Evolutionary conservation across 1,284 basidiomycete species (phyloP).

Genomic region (Exsudoporus floridanus): DNA sequence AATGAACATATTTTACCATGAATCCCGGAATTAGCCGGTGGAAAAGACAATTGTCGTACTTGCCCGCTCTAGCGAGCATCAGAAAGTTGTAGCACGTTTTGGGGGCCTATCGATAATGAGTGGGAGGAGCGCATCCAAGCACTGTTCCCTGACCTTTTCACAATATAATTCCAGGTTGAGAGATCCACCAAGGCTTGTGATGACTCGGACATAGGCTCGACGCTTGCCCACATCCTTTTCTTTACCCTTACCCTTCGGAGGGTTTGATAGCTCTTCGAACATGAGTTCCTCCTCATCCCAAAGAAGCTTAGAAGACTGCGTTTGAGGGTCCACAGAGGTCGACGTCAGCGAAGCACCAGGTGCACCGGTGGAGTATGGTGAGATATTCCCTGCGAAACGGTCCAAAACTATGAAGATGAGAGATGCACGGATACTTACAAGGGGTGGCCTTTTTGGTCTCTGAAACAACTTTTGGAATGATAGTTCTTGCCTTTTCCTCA

Average conservation of each 20-base stretch:
- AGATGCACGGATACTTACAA: slow-evolving; percentile 46
- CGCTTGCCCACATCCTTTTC: slow-evolving; percentile 90
- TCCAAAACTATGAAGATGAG: slow-evolving; percentile 7
- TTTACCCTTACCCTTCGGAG: slow-evolving; percentile 78
- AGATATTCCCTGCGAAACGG: slow-evolving; percentile 73
- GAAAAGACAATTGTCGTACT: slow-evolving; percentile 88
- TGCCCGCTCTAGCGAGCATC: slow-evolving; percentile 84
- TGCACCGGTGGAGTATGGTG: slow-evolving; percentile 87
- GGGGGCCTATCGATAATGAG: slow-evolving; percentile 62
- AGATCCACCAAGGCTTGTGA: slow-evolving; percentile 84
- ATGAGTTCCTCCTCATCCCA: slow-evolving; percentile 95
- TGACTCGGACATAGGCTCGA: slow-evolving; percentile 86
- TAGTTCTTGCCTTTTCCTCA: slow-evolving; percentile 36
- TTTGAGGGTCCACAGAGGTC: slow-evolving; percentile 83
- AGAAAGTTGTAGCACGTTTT: slow-evolving; percentile 99
- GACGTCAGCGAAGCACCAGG: slow-evolving; percentile 93
- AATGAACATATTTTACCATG: slow-evolving; percentile 62
- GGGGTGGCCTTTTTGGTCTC: slow-evolving; percentile 58
- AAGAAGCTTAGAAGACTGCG: slow-evolving; percentile 74
- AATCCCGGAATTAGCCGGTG: slow-evolving; percentile 96
- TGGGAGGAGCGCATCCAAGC: not conserved
- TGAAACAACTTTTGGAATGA: slow-evolving; percentile 38
- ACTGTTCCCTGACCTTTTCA: slow-evolving; percentile 59
- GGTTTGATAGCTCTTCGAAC: slow-evolving; percentile 85
- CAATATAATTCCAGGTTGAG: slow-evolving; percentile 92